Evolutionary conservation across 352 stramenopile genomes (phyloP).

Genomic region (Saprolegnia parasitica): DNA sequence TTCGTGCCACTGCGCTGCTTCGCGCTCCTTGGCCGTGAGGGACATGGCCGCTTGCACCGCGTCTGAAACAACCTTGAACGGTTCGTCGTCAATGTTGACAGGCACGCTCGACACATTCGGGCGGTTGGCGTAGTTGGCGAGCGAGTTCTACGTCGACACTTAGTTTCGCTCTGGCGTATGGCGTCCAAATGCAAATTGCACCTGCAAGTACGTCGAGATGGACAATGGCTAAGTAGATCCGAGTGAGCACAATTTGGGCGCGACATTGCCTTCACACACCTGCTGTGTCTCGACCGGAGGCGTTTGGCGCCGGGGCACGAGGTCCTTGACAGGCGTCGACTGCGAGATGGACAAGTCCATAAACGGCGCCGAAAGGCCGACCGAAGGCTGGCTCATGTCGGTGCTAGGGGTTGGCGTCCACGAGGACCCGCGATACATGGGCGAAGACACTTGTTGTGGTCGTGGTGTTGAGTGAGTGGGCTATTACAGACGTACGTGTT

Average conservation of each 20-base stretch:
- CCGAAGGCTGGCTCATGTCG: not conserved
- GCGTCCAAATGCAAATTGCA: not conserved
- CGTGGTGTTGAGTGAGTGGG: not conserved
- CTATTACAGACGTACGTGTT: not conserved
- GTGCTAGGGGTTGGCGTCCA: not conserved
- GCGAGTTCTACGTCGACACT: not conserved
- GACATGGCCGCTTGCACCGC: constrained; percentile 16
- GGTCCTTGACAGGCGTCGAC: constrained; percentile 4
- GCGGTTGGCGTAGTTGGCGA: constrained; percentile 8
- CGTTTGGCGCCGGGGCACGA: not conserved
- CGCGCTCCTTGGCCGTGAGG: not conserved
- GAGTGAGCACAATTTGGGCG: not conserved
- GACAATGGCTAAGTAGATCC: not conserved
- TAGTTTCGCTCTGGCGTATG: not conserved
- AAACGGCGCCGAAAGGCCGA: not conserved
- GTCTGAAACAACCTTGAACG: constrained; percentile 8
- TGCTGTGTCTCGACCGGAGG: not conserved
- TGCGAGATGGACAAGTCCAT: constrained; percentile 13
- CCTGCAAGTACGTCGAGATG: constrained; percentile 11
- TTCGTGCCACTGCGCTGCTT: constrained; percentile 6
- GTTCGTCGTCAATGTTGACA: constrained; percentile 19
- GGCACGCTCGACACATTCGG: constrained; percentile 7
- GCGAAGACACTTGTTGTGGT: constrained; percentile 2
- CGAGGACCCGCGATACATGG: not conserved
- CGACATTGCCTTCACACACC: not conserved